These are phyloP conservation scores for Pseudogymnoascus sp. DNA, from an alignment of 2,329 filamentous ascomycete species.

Conservation along the genomic window DNA sequence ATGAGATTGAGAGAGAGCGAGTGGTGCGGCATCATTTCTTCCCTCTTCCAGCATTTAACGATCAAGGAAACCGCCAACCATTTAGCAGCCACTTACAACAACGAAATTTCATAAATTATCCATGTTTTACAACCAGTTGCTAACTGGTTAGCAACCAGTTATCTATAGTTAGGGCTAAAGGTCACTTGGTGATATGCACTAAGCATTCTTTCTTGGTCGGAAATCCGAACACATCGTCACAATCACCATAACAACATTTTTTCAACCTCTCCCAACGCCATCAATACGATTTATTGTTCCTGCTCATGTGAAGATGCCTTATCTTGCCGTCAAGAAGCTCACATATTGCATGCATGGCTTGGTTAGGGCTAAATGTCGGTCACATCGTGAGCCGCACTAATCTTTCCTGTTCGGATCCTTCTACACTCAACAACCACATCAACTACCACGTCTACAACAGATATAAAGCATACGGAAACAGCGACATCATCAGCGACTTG, in stretches of 20 bases:
- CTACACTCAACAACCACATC: not conserved
- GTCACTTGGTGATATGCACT: not conserved
- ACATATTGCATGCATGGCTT: not conserved
- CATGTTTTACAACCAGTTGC: not conserved
- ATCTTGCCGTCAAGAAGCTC: not conserved
- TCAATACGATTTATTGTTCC: too few relatives aligned
- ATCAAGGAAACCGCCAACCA: not conserved
- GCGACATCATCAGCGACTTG: not conserved
- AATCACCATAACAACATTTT: too few relatives aligned
- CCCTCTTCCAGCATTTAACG: not conserved
- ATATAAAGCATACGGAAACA: not conserved
- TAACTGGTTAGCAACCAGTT: not conserved
- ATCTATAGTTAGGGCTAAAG: not conserved
- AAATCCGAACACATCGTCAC: not conserved
- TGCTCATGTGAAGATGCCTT: not conserved
- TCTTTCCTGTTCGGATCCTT: not conserved
- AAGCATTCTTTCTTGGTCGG: not conserved
- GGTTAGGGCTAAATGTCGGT: too few relatives aligned
- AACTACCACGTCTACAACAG: not conserved
- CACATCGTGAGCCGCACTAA: too few relatives aligned
- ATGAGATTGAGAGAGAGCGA: not conserved
- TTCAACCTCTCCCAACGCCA: too few relatives aligned
- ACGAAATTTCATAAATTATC: not conserved
- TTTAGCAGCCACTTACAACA: not conserved
- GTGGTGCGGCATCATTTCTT: not conserved